Evolutionary conservation across 495 filamentous ascomycete species (phyloP).

Genomic region (Penicillium atrosanguineum): DNA sequence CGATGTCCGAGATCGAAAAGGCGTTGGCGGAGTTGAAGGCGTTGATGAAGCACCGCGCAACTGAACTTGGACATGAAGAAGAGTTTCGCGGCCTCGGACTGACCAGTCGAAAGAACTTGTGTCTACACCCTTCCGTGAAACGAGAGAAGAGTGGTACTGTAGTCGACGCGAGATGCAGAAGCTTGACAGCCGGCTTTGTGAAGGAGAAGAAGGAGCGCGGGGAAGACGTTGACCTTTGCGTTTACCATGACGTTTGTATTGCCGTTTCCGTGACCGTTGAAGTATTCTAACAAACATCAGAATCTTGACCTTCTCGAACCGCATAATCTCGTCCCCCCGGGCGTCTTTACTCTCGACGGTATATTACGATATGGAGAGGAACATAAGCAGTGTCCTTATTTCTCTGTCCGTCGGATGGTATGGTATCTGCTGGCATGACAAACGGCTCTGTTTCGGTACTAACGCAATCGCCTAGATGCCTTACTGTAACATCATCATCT

Average conservation of each 20-base stretch:
- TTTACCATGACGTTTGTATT: slow-evolving; percentile 81
- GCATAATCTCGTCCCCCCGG: slow-evolving; percentile 87
- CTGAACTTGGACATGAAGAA: slow-evolving; percentile 83
- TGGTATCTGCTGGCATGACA: slow-evolving; percentile 13
- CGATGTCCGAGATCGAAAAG: slow-evolving; percentile 69
- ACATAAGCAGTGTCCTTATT: slow-evolving; percentile 97
- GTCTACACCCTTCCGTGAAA: slow-evolving; percentile 92
- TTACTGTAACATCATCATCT: slow-evolving; percentile 98
- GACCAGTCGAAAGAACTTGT: slow-evolving; percentile 96
- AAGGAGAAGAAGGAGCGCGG: slow-evolving; percentile 94
- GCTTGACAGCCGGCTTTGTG: slow-evolving; percentile 93
- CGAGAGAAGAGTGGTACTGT: slow-evolving; percentile 90
- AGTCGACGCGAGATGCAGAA: slow-evolving; percentile 92
- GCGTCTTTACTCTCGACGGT: slow-evolving; percentile 94
- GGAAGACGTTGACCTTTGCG: slow-evolving; percentile 88
- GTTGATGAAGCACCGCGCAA: slow-evolving; percentile 88
- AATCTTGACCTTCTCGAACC: slow-evolving; percentile 94
- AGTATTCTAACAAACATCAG: slow-evolving; percentile 38
- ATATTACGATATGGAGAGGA: slow-evolving; percentile 85
- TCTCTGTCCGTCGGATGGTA: slow-evolving; percentile 92
- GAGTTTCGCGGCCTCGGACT: slow-evolving; percentile 90
- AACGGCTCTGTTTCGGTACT: slow-evolving; percentile 2
- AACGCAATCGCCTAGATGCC: slow-evolving; percentile 64
- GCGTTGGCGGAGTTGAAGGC: slow-evolving; percentile 87
- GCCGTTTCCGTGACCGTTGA: not conserved